Base-by-base conservation (phyloP, 257 asterid species). In the Lycium ferocissimum region DNA sequence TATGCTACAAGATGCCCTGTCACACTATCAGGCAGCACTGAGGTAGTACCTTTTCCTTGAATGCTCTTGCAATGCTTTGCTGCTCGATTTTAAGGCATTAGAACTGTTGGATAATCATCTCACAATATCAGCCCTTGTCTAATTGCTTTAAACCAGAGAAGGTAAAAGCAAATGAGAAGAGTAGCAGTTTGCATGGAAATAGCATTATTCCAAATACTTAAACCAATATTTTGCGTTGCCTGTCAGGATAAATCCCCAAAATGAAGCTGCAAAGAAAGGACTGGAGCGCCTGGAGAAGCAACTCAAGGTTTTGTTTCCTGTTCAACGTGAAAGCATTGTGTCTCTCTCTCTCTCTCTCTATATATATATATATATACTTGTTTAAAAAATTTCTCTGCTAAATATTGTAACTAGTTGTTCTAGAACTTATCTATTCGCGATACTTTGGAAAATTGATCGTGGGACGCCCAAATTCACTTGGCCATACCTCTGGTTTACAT, bases 211-310 rank as follows among this genome's bases (percentile, higher is more conserved):
- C n/a, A 40, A 18, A 26, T 18, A 37, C 20, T 57, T 35, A 17
- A 47, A 65, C 2, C 22, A 22, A 20, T 20, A 71, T 67, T 69
- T 61, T 67, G 35, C 33, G 73, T 63, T 76, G 53, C 76, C 71
- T 89, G 83, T 83, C 93, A 96, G 99, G 94, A 95, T 95, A 87
- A 96, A 96, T 90, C 91, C 94, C 72, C 93, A 93, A 54, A 96
- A 91, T 57, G 99, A 95, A 88, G 98, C 95, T 80, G 98, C 99
- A 2, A 94, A 90, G 84, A 94, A 91, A 83, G 99, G 99, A 87
- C 87, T 95, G 45, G 99, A 96, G 80, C 97, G 99, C 79, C 89
- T 96, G 91, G 99, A 96, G 93, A 96, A 96, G 85, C 98, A 89
- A 88, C 92, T 95, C 98, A 96, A 96, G 99, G 99, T 95, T 89